phyloP scores from a whole-genome alignment of 1,284 basidiomycete genomes.

The Ceratobasidium sp. region DNA sequence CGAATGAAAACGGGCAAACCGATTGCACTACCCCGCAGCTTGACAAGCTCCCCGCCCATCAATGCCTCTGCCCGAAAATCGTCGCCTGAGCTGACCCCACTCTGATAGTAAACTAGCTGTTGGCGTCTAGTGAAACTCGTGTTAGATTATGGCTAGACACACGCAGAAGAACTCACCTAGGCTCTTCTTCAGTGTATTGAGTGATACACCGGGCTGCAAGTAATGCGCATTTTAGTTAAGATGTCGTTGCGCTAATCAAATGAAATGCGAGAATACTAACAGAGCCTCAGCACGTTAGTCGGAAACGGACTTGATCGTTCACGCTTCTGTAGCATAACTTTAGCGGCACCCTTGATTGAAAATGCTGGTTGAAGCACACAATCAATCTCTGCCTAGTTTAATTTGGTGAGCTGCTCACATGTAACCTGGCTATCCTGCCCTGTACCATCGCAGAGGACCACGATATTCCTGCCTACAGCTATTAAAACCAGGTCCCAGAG shows the following conservation, averaged over 20 bases:
- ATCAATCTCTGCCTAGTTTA: not conserved
- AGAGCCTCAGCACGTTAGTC: constrained; percentile 28
- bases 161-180: not conserved
- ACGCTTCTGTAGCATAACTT: constrained; percentile 11
- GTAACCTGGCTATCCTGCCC: constrained; percentile 30
- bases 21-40: constrained; percentile 10
- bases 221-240: not conserved
- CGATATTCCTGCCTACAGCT: constrained; percentile 1
- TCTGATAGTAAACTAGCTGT: constrained; percentile 48
- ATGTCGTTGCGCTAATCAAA: not conserved
- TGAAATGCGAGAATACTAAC: not conserved
- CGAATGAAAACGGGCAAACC: not conserved
- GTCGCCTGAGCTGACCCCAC: constrained; percentile 37
- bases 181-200: constrained; percentile 16
- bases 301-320: not conserved
- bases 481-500: not conserved
- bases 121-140: not conserved
- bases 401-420: not conserved
- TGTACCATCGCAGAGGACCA: constrained; percentile 33
- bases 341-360: constrained; percentile 2
- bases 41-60: not conserved
- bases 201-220: constrained; percentile 9
- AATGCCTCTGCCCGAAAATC: constrained; percentile 20
- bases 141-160: not conserved
- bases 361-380: not conserved